Percentiles rank a stretch among this genome's conserved stretches.
Evolutionary conservation across 768 basidiomycete genomes (phyloP).

Genomic region (Pisolithus marmoratus): DNA sequence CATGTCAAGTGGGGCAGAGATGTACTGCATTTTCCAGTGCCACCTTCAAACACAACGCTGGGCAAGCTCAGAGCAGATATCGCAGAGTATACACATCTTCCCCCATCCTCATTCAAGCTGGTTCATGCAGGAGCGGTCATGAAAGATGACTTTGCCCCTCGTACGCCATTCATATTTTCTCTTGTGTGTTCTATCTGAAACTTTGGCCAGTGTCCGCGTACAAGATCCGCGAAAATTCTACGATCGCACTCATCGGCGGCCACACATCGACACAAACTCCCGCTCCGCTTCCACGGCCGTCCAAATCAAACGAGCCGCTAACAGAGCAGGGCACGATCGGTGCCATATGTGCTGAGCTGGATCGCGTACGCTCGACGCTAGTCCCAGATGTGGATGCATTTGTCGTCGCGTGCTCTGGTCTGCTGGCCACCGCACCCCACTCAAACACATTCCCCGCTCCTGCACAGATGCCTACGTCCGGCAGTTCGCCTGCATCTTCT

Average conservation of each 20-base stretch:
- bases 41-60: constrained; percentile 54
- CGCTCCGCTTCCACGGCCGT: constrained; percentile 18
- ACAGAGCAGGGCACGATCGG: constrained; percentile 36
- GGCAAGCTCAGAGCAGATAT: constrained; percentile 52
- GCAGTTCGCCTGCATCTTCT: neutral
- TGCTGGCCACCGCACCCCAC: neutral
- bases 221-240: constrained; percentile 60
- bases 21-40: constrained; percentile 47
- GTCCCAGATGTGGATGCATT: constrained; percentile 55
- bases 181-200: neutral
- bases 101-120: constrained; percentile 69
- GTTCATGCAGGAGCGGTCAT: constrained; percentile 89
- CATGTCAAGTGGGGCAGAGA: constrained; percentile 48
- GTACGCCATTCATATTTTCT: constrained; percentile 33
- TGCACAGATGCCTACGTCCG: neutral
- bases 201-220: constrained; percentile 60
- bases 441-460: constrained; percentile 7
- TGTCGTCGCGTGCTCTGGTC: constrained; percentile 28
- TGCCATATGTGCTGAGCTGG: constrained; percentile 36
- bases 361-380: constrained; percentile 47
- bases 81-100: constrained; percentile 71
- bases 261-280: constrained; percentile 22
- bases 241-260: constrained; percentile 64
- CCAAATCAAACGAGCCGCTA: constrained; percentile 21
- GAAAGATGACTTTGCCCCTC: constrained; percentile 68